phyloP scores from a whole-genome alignment of 2,329 filamentous ascomycete genomes.

The Exophiala calicioides region DNA sequence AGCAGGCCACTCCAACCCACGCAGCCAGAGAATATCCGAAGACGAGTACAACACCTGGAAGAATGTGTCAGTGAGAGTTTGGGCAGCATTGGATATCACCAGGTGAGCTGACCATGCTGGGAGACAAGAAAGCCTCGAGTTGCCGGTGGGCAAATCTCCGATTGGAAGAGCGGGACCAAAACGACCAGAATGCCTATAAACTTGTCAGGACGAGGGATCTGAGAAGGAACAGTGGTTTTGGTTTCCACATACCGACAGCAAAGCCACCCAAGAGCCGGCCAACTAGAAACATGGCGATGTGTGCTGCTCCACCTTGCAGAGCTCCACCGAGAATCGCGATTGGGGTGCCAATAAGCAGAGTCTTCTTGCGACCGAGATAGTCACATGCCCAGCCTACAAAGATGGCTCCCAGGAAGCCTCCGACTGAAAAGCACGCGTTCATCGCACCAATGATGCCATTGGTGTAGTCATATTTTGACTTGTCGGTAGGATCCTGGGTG shows the following conservation, averaged over 20 bases:
- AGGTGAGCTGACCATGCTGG: constrained; percentile 40
- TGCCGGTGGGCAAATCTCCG: constrained; percentile 8
- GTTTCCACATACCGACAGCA: constrained; percentile 2
- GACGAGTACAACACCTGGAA: constrained; percentile 42
- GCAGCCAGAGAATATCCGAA: constrained; percentile 49
- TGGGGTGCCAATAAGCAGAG: not conserved
- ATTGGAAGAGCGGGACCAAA: constrained; percentile 5
- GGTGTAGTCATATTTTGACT: constrained; percentile 31
- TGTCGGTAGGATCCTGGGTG: not conserved
- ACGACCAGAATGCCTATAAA: constrained; percentile 4
- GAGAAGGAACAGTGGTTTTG: not conserved
- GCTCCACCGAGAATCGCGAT: constrained; percentile 3
- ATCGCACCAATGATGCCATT: constrained; percentile 38
- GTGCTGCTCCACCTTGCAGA: not conserved
- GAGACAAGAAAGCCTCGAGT: constrained; percentile 47
- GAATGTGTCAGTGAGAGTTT: not conserved
- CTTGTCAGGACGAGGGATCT: not conserved
- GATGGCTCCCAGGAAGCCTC: constrained; percentile 5
- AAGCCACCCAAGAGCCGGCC: not conserved
- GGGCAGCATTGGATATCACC: no score
- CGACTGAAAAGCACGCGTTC: constrained; percentile 6
- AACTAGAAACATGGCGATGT: constrained; percentile 10
- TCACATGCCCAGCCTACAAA: constrained; percentile 9
- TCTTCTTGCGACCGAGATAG: constrained; percentile 5
- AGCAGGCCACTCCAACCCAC: constrained; percentile 49